Evolutionary conservation across 23 red algal species (phyloP).

Genomic region (Pyropia haitanensis): DNA sequence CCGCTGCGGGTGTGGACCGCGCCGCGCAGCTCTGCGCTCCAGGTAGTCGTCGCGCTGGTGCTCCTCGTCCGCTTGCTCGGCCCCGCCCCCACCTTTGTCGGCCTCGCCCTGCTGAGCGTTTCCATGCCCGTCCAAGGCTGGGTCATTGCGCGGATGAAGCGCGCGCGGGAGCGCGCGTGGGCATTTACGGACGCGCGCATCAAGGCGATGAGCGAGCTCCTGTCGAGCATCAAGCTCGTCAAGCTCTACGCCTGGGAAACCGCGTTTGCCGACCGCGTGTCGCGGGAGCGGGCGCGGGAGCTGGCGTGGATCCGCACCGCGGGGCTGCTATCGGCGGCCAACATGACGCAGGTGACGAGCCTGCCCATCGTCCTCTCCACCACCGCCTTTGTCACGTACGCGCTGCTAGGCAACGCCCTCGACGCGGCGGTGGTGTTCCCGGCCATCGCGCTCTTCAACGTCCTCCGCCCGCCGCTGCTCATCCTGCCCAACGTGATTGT

Average conservation of each 20-base stretch:
- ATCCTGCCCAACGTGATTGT: slow-evolving; percentile 55
- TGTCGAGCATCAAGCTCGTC: slow-evolving; percentile 77
- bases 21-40: slow-evolving; percentile 20
- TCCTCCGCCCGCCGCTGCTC: slow-evolving; percentile 49
- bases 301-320: slow-evolving; percentile 39
- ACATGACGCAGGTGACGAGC: slow-evolving; percentile 24
- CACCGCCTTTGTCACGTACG: slow-evolving; percentile 44
- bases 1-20: neutral
- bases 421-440: slow-evolving; percentile 63
- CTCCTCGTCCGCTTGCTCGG: slow-evolving; percentile 62
- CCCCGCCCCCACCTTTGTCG: slow-evolving; percentile 39
- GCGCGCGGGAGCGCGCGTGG: slow-evolving; percentile 36
- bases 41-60: slow-evolving; percentile 56
- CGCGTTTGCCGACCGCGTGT: slow-evolving; percentile 56
- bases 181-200: slow-evolving; percentile 68
- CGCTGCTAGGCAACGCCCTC: slow-evolving; percentile 9
- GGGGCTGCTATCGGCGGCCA: slow-evolving; percentile 16
- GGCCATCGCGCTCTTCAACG: slow-evolving; percentile 68
- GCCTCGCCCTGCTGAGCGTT: slow-evolving; percentile 37
- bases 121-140: slow-evolving; percentile 43
- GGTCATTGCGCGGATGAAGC: slow-evolving; percentile 33
- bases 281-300: slow-evolving; percentile 26
- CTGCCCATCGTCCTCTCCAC: slow-evolving; percentile 37
- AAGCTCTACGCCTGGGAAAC: slow-evolving; percentile 91
- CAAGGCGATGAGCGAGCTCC: slow-evolving; percentile 59